phyloP scores from a whole-genome alignment of 129 eudicot genomes.

The Smallanthus sonchifolius region DNA sequence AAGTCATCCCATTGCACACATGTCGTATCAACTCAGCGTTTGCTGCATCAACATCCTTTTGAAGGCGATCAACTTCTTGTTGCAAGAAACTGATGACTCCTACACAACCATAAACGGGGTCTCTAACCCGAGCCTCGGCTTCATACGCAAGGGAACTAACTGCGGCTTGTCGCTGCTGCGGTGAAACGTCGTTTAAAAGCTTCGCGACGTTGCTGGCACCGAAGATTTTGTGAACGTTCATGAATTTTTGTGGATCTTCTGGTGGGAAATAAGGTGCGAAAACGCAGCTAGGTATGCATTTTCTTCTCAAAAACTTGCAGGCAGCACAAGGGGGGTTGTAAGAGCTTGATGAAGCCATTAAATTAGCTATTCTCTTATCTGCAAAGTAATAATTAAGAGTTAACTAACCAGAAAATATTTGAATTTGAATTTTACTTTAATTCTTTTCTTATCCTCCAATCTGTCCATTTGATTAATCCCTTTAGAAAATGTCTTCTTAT shows the following conservation, averaged over 20 bases:
- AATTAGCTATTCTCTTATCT: neutral
- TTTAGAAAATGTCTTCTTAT: too few relatives aligned
- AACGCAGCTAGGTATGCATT: slow-evolving; percentile 82
- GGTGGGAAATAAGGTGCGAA: slow-evolving; percentile 93
- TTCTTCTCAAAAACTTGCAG: slow-evolving; percentile 83
- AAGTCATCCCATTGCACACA: slow-evolving; percentile 29
- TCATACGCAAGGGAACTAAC: slow-evolving; percentile 85
- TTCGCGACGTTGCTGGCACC: slow-evolving; percentile 88
- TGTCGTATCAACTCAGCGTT: slow-evolving; percentile 56
- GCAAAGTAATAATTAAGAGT: neutral
- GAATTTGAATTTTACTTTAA: too few relatives aligned
- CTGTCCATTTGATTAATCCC: too few relatives aligned
- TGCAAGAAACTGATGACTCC: slow-evolving; percentile 78
- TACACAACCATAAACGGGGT: slow-evolving; percentile 84
- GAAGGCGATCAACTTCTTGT: slow-evolving; percentile 65
- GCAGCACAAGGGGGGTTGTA: slow-evolving; percentile 95
- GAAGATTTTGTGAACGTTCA: slow-evolving; percentile 87
- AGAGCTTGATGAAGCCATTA: slow-evolving; percentile 70
- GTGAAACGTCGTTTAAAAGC: slow-evolving; percentile 73
- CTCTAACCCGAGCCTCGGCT: slow-evolving; percentile 84
- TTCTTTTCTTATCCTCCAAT: too few relatives aligned
- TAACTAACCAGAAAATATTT: neutral
- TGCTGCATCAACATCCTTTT: slow-evolving; percentile 78
- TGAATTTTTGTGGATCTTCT: slow-evolving; percentile 77
- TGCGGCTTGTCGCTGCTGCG: slow-evolving; percentile 79